These are phyloP conservation scores for Phlyctochytrium bullatum DNA, from an alignment of 192 early-diverging fungal species.

Conservation along the genomic window DNA sequence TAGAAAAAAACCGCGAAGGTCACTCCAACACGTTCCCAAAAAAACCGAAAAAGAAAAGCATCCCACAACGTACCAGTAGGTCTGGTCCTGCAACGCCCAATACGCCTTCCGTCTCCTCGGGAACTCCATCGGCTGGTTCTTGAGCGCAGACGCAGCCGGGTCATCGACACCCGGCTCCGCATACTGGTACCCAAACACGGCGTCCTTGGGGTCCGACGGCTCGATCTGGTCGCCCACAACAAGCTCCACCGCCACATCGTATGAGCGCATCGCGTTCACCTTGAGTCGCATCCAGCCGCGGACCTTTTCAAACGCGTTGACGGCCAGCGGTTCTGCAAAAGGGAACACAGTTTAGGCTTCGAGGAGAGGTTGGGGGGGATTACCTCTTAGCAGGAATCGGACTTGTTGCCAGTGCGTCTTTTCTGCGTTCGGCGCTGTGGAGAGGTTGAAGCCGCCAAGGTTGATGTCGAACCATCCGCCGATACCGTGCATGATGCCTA, in stretches of 20 bases:
- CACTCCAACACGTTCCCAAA: too few relatives aligned
- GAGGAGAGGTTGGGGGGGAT: neutral
- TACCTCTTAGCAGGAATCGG: slow-evolving; percentile 78
- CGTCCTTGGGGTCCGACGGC: slow-evolving; percentile 51
- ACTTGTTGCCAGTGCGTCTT: slow-evolving; percentile 99
- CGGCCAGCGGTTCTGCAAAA: slow-evolving; percentile 78
- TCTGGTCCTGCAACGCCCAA: slow-evolving; percentile 93
- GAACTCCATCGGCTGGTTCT: slow-evolving; percentile 6
- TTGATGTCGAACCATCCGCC: slow-evolving; percentile 96
- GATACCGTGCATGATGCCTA: slow-evolving; percentile 80
- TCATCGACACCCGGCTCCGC: slow-evolving; percentile 36
- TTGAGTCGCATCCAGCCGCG: slow-evolving; percentile 82
- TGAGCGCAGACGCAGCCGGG: slow-evolving; percentile 28
- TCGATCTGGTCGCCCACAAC: slow-evolving; percentile 45
- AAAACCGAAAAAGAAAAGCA: neutral
- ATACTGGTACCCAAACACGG: slow-evolving; percentile 22
- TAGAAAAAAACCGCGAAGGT: too few relatives aligned
- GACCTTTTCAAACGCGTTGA: slow-evolving; percentile 85
- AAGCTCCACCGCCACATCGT: slow-evolving; percentile 78
- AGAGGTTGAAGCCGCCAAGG: slow-evolving; percentile 77
- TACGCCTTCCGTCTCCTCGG: slow-evolving; percentile 53
- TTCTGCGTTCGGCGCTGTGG: slow-evolving; percentile 80
- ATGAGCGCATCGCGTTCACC: slow-evolving; percentile 89
- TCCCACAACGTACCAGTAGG: slow-evolving; percentile 32
- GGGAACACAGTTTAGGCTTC: neutral